Evolutionary conservation across 768 basidiomycete genomes (phyloP), one percentile per base, ranked within the genome.

Genomic region (Sistotremastrum niveocremeum): DNA sequence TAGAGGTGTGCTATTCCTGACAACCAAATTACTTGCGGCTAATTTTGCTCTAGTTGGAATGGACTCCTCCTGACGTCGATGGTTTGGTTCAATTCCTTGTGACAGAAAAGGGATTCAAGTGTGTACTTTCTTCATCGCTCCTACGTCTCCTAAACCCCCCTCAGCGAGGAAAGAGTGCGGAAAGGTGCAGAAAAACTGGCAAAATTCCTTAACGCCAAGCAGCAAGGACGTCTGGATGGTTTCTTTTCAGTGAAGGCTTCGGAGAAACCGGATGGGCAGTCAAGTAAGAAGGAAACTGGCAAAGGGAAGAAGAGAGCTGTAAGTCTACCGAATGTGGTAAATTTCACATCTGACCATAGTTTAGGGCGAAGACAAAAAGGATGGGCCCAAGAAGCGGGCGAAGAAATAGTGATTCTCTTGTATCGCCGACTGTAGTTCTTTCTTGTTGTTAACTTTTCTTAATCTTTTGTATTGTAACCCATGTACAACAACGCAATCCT

Each of bases 21-120:
- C 54, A 28, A 53, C 11, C 11, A 38, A 30, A 5, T 9, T 31
- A n/a, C 32, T 32, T 40, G 9, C 36, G 5, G 45, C 34, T 52
- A 33, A 8, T 37, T 43, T 37, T 20, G 44, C 29, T 6, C 5
- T 57, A 95, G 90, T 71, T 98, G 37, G 91, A 94, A 53, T 99
- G 95, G 95, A 86, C 78, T 47, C 73, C 73, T 49, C 95, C 95
- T 2, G 90, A 99, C 52, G 68, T 91, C 1, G 91, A 97, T 5
- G 94, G 93, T 5, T 70, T 99, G 3, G 80, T 99, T 4, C 76
- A 97, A 39, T 99, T 98, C 65, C 61, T 99, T 28, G 93, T 97
- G 10, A 78, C 66, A 35, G 86, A 97, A 58, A 98, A 99, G 60
- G 95, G 95, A 5, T 99, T 99, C 78, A 94, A 83, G 94, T 95